These are phyloP conservation scores for Cylindrotheca fusiformis DNA, from an alignment of 108 stramenopile species.

Conservation along the genomic window DNA sequence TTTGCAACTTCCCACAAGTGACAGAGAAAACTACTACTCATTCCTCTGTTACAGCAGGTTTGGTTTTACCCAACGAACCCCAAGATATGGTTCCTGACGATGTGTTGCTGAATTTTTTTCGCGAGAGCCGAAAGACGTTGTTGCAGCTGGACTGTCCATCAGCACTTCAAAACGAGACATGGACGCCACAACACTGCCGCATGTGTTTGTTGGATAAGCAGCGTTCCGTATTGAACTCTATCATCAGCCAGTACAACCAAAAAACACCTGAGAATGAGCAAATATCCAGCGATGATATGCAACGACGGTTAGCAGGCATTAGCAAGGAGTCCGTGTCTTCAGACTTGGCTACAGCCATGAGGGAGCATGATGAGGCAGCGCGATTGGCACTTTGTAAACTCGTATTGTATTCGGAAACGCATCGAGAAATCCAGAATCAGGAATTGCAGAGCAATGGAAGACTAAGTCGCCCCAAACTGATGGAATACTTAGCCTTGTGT, in stretches of 20 bases:
- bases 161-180: not conserved
- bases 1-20: no score
- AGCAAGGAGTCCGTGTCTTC: not conserved
- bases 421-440: slow-evolving; percentile 13
- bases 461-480: slow-evolving; percentile 25
- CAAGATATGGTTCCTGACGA: slow-evolving; percentile 20
- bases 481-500: slow-evolving; percentile 63
- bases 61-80: no score
- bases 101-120: slow-evolving; percentile 22
- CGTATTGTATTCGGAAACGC: slow-evolving; percentile 24
- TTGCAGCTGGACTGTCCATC: slow-evolving; percentile 3
- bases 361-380: slow-evolving; percentile 35
- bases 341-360: slow-evolving; percentile 19
- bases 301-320: slow-evolving; percentile 20
- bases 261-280: not conserved
- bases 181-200: slow-evolving; percentile 17
- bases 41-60: no score
- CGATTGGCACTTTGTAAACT: slow-evolving; percentile 29
- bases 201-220: slow-evolving; percentile 27
- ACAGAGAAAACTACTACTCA: no score
- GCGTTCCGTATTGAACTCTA: slow-evolving; percentile 7
- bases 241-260: slow-evolving; percentile 13
- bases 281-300: slow-evolving; percentile 14
- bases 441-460: slow-evolving; percentile 12
- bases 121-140: slow-evolving; percentile 1